A percentile compares a stretch with the other conserved stretches of the same genome.
phyloP scores from a whole-genome alignment of 1,284 basidiomycete species.

The Pholiota adiposa region DNA sequence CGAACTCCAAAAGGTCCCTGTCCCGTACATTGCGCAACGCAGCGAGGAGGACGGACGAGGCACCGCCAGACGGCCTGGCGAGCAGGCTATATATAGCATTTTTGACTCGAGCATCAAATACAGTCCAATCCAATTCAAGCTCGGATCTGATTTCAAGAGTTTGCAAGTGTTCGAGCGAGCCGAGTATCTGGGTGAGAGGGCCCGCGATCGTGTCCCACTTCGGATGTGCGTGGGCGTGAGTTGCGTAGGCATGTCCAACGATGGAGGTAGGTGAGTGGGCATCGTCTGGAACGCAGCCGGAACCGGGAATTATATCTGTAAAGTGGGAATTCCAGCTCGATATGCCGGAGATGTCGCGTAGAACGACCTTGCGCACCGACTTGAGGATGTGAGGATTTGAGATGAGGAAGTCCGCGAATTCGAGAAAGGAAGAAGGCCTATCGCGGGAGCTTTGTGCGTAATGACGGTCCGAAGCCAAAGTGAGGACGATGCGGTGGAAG shows the following conservation, averaged over 20 bases:
- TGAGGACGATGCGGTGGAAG: slow-evolving; percentile 1
- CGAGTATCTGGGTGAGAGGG: slow-evolving; percentile 5
- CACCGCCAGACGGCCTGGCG: background rate
- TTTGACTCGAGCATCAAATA: slow-evolving; percentile 6
- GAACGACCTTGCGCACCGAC: slow-evolving; percentile 5
- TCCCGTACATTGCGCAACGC: slow-evolving; percentile 3
- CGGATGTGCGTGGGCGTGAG: background rate
- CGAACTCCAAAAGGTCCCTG: slow-evolving; percentile 1
- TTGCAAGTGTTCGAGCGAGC: slow-evolving; percentile 4
- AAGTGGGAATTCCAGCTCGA: background rate
- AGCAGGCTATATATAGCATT: slow-evolving; percentile 7
- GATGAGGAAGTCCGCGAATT: slow-evolving; percentile 9
- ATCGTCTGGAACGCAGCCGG: background rate
- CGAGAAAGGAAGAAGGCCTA: background rate
- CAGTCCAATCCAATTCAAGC: slow-evolving; percentile 10
- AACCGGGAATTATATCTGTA: background rate
- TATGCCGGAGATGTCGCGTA: slow-evolving; percentile 5
- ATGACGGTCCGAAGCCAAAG: slow-evolving; percentile 8
- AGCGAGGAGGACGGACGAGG: slow-evolving; percentile 1
- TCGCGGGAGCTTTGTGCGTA: background rate
- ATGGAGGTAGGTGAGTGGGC: background rate
- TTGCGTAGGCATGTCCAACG: background rate
- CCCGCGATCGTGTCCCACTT: slow-evolving; percentile 7
- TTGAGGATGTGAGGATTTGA: slow-evolving; percentile 4
- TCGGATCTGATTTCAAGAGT: slow-evolving; percentile 11